Evolutionary conservation across 2,329 filamentous ascomycete species (phyloP).

Genomic region (Lojkania enalia): DNA sequence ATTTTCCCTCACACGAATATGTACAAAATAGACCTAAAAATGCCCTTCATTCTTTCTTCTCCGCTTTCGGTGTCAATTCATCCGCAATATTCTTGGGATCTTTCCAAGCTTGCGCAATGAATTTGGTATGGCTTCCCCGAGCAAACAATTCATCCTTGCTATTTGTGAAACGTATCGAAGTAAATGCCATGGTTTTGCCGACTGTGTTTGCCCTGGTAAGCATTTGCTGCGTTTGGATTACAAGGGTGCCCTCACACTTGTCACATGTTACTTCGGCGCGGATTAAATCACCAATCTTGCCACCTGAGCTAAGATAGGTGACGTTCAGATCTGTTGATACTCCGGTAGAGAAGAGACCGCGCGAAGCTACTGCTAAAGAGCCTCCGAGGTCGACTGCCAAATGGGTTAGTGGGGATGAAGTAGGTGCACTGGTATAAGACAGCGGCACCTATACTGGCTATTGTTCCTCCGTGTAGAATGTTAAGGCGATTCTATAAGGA

Average conservation of each 20-base stretch:
- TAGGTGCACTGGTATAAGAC: not conserved
- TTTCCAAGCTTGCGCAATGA: conserved; percentile 63
- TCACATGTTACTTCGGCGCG: conserved; percentile 65
- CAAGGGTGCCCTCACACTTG: conserved; percentile 59
- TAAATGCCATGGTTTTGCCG: conserved; percentile 68
- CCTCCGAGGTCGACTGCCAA: conserved; percentile 64
- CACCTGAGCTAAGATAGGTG: conserved; percentile 66
- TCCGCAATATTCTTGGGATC: conserved; percentile 65
- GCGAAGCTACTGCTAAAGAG: conserved; percentile 66
- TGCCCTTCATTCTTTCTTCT: conserved; percentile 22
- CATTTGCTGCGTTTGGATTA: not conserved
- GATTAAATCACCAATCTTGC: conserved; percentile 64
- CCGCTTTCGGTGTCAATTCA: conserved; percentile 52
- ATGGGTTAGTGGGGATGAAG: conserved; percentile 1
- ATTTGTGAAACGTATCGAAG: conserved; percentile 64
- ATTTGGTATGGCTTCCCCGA: conserved; percentile 70
- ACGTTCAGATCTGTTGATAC: conserved; percentile 70
- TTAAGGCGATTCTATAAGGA: conserved; percentile 68
- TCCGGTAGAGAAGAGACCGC: conserved; percentile 66
- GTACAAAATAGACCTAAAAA: no score
- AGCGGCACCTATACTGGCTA: conserved; percentile 66
- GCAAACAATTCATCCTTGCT: conserved; percentile 63
- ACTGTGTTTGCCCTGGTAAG: conserved; percentile 49
- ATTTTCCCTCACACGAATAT: no score
- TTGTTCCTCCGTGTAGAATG: conserved; percentile 77